Percentiles rank a stretch among this genome's conserved stretches.
Evolutionary conservation across 257 asterid species (phyloP).

Genomic region (Rhazya stricta): DNA sequence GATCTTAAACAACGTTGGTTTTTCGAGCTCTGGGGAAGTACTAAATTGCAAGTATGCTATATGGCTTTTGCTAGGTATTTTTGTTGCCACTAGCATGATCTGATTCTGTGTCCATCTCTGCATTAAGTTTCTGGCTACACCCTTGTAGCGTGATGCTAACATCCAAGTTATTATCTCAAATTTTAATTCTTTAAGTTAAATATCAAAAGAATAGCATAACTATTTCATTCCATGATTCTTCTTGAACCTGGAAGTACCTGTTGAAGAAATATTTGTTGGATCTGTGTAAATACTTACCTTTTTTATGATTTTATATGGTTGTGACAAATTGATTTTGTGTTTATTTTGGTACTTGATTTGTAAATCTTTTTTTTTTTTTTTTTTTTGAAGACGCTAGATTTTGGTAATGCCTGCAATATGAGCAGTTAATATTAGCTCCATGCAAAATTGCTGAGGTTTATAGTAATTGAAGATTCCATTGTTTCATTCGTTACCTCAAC

Average conservation of each 20-base stretch:
- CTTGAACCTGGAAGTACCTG: neutral
- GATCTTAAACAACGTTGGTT: constrained; percentile 74
- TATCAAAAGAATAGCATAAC: neutral
- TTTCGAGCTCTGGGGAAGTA: constrained; percentile 95
- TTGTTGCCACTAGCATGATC: constrained; percentile 37
- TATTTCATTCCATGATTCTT: neutral
- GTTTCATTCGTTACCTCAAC: neutral
- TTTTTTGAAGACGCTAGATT: neutral
- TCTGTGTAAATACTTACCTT: neutral
- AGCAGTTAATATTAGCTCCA: neutral
- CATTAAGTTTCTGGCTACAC: neutral
- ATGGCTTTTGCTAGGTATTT: constrained; percentile 56
- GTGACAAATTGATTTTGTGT: neutral
- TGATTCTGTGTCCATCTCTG: constrained; percentile 9
- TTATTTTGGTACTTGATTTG: neutral
- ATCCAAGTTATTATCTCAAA: neutral
- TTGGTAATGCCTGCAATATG: neutral
- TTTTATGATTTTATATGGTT: neutral
- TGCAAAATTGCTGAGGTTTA: neutral
- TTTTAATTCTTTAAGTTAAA: neutral
- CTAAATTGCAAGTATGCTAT: constrained; percentile 92
- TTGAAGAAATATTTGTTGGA: neutral
- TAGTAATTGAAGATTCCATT: neutral
- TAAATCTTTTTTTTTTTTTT: neutral
- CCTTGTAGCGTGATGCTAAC: neutral